phyloP scores from a whole-genome alignment of 83 land plant species.

The Larix sibirica region DNA sequence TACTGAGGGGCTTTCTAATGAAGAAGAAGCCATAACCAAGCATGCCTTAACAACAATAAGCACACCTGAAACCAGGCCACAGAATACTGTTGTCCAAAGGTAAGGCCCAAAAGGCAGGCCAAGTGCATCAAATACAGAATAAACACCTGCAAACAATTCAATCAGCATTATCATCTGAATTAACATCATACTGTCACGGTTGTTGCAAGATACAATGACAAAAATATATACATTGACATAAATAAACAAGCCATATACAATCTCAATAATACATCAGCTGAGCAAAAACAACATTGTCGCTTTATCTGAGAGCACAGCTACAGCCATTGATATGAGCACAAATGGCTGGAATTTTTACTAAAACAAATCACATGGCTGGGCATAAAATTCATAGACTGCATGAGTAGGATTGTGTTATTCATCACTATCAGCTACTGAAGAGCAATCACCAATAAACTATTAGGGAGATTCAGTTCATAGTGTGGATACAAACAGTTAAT shows the following conservation, averaged over 20 bases:
- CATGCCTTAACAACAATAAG: conserved; percentile 26
- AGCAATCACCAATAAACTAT: neutral
- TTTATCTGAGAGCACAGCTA: neutral
- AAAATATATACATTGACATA: too few relatives aligned
- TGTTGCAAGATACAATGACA: neutral
- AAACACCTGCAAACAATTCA: conserved; percentile 26
- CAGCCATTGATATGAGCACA: neutral
- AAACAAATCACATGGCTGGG: neutral
- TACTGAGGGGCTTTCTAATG: neutral
- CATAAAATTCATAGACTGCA: neutral
- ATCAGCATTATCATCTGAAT: too few relatives aligned
- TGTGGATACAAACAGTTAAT: neutral
- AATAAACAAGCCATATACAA: too few relatives aligned
- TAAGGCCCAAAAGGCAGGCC: conserved; percentile 42
- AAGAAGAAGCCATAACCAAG: conserved; percentile 17
- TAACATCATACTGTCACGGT: neutral
- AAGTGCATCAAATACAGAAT: conserved; percentile 31
- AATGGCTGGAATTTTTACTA: neutral
- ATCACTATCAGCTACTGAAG: neutral
- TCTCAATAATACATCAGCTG: too few relatives aligned
- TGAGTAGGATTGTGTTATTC: neutral
- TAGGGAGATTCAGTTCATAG: neutral
- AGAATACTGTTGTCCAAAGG: conserved; percentile 27
- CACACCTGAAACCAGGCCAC: conserved; percentile 22
- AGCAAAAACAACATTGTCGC: neutral